Evolutionary conservation across 192 early-diverging fungal genomes (phyloP).

Genomic region (Umbelopsis isabellina): DNA sequence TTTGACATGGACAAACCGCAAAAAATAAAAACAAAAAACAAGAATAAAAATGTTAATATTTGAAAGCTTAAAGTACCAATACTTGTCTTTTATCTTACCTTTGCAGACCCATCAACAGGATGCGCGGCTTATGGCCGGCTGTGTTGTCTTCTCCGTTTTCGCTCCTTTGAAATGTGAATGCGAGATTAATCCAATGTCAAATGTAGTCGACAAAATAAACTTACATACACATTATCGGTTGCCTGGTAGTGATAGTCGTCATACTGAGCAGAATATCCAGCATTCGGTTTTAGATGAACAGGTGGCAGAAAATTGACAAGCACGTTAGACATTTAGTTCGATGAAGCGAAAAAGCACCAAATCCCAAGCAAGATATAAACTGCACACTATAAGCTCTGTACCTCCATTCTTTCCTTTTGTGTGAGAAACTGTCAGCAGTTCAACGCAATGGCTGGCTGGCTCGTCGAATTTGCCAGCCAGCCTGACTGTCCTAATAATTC

Average conservation of each 20-base stretch:
- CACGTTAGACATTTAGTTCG: conserved; percentile 13
- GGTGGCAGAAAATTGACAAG: conserved; percentile 22
- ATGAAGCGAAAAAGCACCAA: conserved; percentile 4
- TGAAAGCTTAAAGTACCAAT: background rate
- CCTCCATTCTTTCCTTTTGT: conserved; percentile 23
- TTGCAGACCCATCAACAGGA: conserved; percentile 52
- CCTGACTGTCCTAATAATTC: too few relatives aligned
- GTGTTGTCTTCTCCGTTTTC: conserved; percentile 34
- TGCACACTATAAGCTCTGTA: conserved; percentile 9
- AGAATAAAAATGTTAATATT: conserved; percentile 8
- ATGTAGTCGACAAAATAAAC: background rate
- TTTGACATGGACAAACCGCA: conserved; percentile 1
- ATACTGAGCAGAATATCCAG: conserved; percentile 11
- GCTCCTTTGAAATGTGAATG: conserved; percentile 1
- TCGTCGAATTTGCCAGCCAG: too few relatives aligned
- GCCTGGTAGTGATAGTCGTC: conserved; percentile 14
- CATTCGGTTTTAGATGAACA: background rate
- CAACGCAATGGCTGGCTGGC: background rate
- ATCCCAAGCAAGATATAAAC: background rate
- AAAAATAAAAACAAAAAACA: background rate
- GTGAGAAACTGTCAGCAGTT: conserved; percentile 19
- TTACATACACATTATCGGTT: conserved; percentile 7
- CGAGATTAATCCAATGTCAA: background rate
- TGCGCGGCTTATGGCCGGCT: conserved; percentile 39
- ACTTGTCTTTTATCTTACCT: conserved; percentile 33